Conservation (phyloP, 306 rosid genomes). For the Albizia julibrissin region DNA sequence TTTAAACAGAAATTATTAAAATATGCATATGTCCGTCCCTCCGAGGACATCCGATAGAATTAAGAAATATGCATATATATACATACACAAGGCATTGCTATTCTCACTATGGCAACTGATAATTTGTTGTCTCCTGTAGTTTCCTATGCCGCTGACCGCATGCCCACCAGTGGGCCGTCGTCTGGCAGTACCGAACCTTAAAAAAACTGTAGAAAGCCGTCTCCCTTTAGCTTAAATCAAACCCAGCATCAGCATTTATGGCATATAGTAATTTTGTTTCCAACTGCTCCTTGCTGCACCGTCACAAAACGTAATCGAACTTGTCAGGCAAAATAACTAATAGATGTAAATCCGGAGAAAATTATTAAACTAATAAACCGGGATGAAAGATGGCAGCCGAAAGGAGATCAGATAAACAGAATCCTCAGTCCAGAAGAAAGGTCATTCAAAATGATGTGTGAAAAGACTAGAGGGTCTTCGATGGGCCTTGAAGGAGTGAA, state of each 20-base stretch:
- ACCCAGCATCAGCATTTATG: conserved; percentile 93
- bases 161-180: neutral
- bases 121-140: conserved; percentile 5
- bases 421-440: conserved; percentile 3
- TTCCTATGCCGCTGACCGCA: conserved; percentile 21
- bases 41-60: neutral
- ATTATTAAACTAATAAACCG: neutral
- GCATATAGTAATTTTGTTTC: conserved; percentile 87
- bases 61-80: conserved; percentile 29
- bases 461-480: neutral
- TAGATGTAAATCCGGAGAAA: neutral
- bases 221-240: conserved; percentile 79
- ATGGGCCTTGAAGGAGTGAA: neutral
- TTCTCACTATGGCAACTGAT: conserved; percentile 25
- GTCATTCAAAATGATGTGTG: neutral
- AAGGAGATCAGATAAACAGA: neutral
- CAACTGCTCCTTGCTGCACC: conserved; percentile 85
- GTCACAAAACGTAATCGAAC: neutral
- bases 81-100: conserved; percentile 31
- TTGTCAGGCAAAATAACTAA: conserved; percentile 17
- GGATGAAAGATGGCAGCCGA: neutral
- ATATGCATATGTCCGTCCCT: conserved; percentile 7
- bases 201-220: conserved; percentile 17
- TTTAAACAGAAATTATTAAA: conserved; percentile 27
- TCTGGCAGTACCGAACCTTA: conserved; percentile 12